Evolutionary conservation across 805 yeast species (phyloP), one percentile per base, ranked within the genome.

Genomic region (Saturnispora sanitii): DNA sequence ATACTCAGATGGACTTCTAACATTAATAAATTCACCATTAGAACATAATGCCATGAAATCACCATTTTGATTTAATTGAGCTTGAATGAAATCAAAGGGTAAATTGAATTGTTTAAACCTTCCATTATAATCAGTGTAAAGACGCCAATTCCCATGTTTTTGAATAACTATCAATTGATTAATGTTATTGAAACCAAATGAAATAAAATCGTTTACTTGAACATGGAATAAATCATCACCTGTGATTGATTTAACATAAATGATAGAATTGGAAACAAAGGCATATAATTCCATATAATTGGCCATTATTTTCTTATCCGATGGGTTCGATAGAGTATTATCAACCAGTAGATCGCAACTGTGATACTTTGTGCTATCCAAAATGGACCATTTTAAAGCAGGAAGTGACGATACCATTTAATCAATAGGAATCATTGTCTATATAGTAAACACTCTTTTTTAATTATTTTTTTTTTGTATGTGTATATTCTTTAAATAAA

Each of bases 41-140:
- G 57, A 41, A 15, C 70, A 51, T 36, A 65, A 50, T 5, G 71
- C 65, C 6, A 73, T 67, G 41, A 80, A 60, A 18, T 35, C 71
- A 77, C 7, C 56, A 41, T 4, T 55, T 57, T 60, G 63, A 64
- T 37, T 73, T 66, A 38, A 58, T 54, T 12, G 60, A 62, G 21
- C 40, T 6, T 31, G 21, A 4, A 19, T 30, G 13, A 22, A 31
- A 21, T 37, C 40, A n/a, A 29, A 22, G 3, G 35, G 35, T 17
- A 73, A 45, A 15, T 58, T 55, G 49, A 66, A 69, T 49, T 79
- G 85, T 36, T 67, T 66, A 54, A 82, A 84, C 34, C 73, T 78
- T 3, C 84, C 82, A 17, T 73, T 73, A 46, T 81, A 75, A 50
- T 82, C 87, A 32, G 66, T 58, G 57, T 82, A 83, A 21, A 68